Percentiles rank a stretch among this genome's conserved stretches.
Conservation (phyloP, 768 basidiomycete species). For the Suillus americanus region DNA sequence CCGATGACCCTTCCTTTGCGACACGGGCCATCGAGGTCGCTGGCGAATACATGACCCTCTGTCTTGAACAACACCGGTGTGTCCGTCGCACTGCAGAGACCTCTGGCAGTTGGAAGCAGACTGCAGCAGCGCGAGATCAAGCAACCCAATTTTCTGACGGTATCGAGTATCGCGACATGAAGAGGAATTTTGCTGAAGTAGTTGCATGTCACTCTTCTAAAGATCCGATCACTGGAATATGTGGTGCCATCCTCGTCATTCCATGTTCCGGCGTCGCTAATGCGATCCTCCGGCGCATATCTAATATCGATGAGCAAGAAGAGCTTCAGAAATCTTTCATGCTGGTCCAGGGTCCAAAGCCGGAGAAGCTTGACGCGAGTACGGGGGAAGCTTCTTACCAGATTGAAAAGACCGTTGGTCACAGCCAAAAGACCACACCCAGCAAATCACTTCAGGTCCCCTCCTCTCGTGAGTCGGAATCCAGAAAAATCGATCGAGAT, state of each 20-base stretch:
- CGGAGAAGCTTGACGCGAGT: background rate
- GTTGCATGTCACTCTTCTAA: background rate
- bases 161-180: background rate
- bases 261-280: background rate
- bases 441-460: background rate
- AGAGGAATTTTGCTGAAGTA: background rate
- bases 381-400: background rate
- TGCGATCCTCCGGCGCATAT: background rate
- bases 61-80: rapidly evolving
- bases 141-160: background rate
- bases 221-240: background rate
- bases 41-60: rapidly evolving
- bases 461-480: background rate
- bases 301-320: too few species aligned
- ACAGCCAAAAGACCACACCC: too few species aligned
- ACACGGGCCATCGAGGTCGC: background rate
- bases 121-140: background rate
- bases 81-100: background rate
- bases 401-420: background rate
- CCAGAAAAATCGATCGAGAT: too few species aligned
- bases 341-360: background rate
- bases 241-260: background rate
- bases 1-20: background rate
- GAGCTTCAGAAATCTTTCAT: background rate
- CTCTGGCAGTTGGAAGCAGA: background rate